A percentile compares a stretch with the other conserved stretches of the same genome.
phyloP scores from a whole-genome alignment of 129 eudicot genomes.

The Flaveria trinervia region DNA sequence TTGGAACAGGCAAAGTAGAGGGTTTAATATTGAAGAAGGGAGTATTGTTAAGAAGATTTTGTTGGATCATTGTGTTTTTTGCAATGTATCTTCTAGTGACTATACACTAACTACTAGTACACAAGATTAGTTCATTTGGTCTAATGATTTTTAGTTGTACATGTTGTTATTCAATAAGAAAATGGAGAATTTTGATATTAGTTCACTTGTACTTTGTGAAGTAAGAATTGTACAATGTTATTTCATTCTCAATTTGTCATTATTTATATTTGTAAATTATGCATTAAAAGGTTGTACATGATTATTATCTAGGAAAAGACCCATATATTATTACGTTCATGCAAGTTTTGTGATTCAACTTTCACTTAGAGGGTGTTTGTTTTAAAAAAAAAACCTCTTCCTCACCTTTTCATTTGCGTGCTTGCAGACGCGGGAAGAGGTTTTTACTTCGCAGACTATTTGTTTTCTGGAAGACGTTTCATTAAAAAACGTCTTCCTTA shows the following conservation, averaged over 20 bases:
- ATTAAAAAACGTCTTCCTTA: too few species aligned
- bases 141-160: constrained; percentile 7
- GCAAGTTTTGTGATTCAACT: constrained; percentile 1
- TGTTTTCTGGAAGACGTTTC: too few species aligned
- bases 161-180: constrained; percentile 10
- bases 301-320: neutral
- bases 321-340: neutral
- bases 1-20: constrained; percentile 87
- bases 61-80: constrained; percentile 56
- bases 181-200: neutral
- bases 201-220: neutral
- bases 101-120: constrained; percentile 1
- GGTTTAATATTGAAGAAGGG: constrained; percentile 58
- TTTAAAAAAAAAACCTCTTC: too few species aligned
- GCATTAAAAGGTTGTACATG: neutral
- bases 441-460: too few species aligned
- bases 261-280: neutral
- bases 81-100: constrained; percentile 40
- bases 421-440: too few species aligned
- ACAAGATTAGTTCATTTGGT: constrained; percentile 22
- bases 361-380: too few species aligned
- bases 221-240: neutral
- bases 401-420: too few species aligned
- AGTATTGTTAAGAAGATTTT: constrained; percentile 65
- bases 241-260: neutral